These are phyloP conservation scores for Ceratocystis harringtonii DNA, from an alignment of 2,329 filamentous ascomycete genomes.

Conservation along the genomic window DNA sequence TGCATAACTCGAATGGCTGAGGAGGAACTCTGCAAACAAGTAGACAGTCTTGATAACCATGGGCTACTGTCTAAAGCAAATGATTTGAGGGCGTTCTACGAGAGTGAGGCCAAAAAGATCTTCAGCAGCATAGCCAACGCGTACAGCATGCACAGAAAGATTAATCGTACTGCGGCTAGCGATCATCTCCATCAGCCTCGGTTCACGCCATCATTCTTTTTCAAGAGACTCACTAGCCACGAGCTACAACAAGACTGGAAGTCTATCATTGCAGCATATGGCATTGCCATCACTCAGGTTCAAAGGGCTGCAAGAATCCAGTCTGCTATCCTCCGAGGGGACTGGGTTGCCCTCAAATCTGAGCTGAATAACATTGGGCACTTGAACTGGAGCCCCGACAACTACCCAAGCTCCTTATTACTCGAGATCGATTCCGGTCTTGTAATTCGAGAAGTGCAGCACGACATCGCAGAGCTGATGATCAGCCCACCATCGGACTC, in stretches of 20 bases:
- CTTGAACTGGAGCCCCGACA: conserved; percentile 36
- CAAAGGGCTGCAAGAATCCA: conserved; percentile 32
- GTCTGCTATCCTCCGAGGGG: neutral
- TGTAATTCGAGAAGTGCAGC: conserved; percentile 44
- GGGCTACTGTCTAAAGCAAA: neutral
- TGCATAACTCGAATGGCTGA: neutral
- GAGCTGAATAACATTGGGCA: conserved; percentile 39
- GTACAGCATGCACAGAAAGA: neutral
- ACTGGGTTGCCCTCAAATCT: conserved; percentile 24
- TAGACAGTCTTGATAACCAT: neutral
- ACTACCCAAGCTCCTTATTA: conserved; percentile 45
- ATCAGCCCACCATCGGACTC: conserved; percentile 25
- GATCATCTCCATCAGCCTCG: neutral
- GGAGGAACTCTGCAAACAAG: neutral
- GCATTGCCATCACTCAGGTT: conserved; percentile 26
- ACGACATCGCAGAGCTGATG: conserved; percentile 43
- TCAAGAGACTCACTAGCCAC: conserved; percentile 23
- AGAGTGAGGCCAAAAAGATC: neutral
- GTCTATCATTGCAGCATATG: conserved; percentile 27
- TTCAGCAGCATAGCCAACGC: neutral
- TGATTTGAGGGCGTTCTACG: neutral
- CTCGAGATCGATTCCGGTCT: conserved; percentile 50
- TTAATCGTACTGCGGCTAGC: neutral
- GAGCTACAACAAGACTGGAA: conserved; percentile 26
- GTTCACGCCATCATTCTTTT: conserved; percentile 23